phyloP scores from a whole-genome alignment of 2,329 filamentous ascomycete species.

The Neoscytalidium dimidiatum region DNA sequence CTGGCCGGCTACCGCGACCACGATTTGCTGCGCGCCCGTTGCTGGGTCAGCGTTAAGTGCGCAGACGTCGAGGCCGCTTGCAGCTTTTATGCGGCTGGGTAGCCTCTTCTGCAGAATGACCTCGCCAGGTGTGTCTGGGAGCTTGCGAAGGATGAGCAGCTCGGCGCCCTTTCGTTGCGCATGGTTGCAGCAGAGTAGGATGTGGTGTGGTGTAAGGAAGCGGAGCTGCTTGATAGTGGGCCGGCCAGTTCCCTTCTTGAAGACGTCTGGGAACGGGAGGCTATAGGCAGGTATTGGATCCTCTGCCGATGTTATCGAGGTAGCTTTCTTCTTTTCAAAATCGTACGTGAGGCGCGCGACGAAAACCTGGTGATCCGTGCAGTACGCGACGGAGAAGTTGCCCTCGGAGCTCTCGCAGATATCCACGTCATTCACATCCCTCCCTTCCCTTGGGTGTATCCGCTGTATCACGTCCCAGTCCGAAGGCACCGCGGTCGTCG shows the following conservation, averaged over 20 bases:
- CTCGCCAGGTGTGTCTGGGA: slow-evolving; percentile 57
- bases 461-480: slow-evolving; percentile 55
- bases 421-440: slow-evolving; percentile 70
- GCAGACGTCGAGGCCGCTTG: slow-evolving; percentile 75
- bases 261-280: slow-evolving; percentile 32
- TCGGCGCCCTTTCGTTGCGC: slow-evolving; percentile 58
- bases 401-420: slow-evolving; percentile 63
- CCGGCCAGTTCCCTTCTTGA: slow-evolving; percentile 40
- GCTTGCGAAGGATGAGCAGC: slow-evolving; percentile 59
- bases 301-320: slow-evolving; percentile 33
- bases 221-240: slow-evolving; percentile 59
- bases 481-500: slow-evolving; percentile 52
- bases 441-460: slow-evolving; percentile 51
- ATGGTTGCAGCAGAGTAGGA: slow-evolving; percentile 59
- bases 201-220: slow-evolving; percentile 55
- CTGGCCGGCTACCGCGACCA: slow-evolving; percentile 77
- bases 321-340: slow-evolving; percentile 42
- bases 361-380: slow-evolving; percentile 74
- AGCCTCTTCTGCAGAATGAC: slow-evolving; percentile 60
- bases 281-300: slow-evolving; percentile 30
- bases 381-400: slow-evolving; percentile 74
- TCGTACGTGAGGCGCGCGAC: slow-evolving; percentile 61
- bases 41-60: slow-evolving; percentile 59
- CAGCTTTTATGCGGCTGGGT: slow-evolving; percentile 69
- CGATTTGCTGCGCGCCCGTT: slow-evolving; percentile 70